These are phyloP conservation scores for Phalaenopsis equestris DNA, from an alignment of 106 monocot genomes.

Conservation along the genomic window DNA sequence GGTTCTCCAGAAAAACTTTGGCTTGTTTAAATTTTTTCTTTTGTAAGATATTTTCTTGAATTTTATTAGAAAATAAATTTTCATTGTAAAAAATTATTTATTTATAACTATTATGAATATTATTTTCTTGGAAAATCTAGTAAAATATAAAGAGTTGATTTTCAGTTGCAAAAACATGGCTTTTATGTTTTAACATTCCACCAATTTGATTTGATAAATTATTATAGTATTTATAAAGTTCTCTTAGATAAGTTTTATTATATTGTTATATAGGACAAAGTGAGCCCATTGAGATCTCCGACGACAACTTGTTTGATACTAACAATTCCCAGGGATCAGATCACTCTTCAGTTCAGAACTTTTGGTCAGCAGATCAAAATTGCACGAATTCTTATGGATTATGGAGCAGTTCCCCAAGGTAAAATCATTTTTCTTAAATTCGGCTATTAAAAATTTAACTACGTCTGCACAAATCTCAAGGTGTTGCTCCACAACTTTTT, in stretches of 20 bases:
- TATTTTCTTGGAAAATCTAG: no score
- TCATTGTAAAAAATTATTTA: not conserved
- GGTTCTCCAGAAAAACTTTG: constrained; percentile 11
- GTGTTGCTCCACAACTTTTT: no score
- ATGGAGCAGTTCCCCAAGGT: constrained; percentile 82
- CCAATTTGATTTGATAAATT: no score
- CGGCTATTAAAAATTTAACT: no score
- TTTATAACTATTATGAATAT: not conserved
- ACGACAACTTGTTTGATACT: constrained; percentile 50
- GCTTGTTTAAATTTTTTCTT: not conserved
- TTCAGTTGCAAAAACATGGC: no score
- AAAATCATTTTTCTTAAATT: not conserved
- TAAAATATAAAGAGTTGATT: no score
- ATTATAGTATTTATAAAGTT: no score
- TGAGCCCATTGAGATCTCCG: constrained; percentile 51
- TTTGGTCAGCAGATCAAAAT: constrained; percentile 11
- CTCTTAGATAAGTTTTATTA: constrained; percentile 1
- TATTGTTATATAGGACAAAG: constrained; percentile 30
- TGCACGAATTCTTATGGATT: constrained; percentile 23
- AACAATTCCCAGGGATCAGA: constrained; percentile 21
- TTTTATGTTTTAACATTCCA: no score
- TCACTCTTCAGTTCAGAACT: constrained; percentile 25
- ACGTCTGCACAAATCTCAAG: no score
- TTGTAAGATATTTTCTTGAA: not conserved
- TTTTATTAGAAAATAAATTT: no score